phyloP scores from a whole-genome alignment of 768 basidiomycete genomes.

The Calocybe gangraenosa region DNA sequence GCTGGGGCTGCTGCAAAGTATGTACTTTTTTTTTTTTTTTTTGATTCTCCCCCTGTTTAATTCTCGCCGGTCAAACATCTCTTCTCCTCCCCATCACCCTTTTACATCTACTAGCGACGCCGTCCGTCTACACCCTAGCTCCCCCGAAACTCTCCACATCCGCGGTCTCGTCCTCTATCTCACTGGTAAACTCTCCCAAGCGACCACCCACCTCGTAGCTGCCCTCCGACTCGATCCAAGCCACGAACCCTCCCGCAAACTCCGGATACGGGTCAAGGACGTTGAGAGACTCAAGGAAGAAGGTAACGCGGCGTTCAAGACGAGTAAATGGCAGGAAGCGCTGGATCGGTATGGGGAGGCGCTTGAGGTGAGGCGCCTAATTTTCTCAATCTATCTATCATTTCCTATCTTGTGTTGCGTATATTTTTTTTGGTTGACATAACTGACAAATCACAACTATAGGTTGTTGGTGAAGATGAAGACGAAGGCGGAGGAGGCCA shows the following conservation, averaged over 20 bases:
- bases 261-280: slow-evolving; percentile 78
- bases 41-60: neutral
- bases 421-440: too few relatives aligned
- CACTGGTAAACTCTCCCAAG: slow-evolving; percentile 62
- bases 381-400: too few relatives aligned
- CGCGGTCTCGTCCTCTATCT: slow-evolving; percentile 80
- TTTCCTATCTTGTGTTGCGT: too few relatives aligned
- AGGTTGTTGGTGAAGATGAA: slow-evolving; percentile 63
- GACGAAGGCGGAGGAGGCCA: slow-evolving; percentile 79
- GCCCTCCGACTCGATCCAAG: slow-evolving; percentile 80
- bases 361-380: slow-evolving; percentile 44
- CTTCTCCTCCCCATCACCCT: neutral
- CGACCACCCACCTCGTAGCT: slow-evolving; percentile 64
- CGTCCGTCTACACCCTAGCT: slow-evolving; percentile 63
- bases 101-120: slow-evolving; percentile 68
- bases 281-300: slow-evolving; percentile 84
- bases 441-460: too few relatives aligned
- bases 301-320: slow-evolving; percentile 76
- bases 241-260: slow-evolving; percentile 60
- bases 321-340: slow-evolving; percentile 54
- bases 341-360: slow-evolving; percentile 66
- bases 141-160: slow-evolving; percentile 75
- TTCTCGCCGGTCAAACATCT: neutral
- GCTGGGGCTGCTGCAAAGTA: slow-evolving; percentile 74
- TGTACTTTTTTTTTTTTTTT: slow-evolving; percentile 3